phyloP scores from a whole-genome alignment of 78 protist genomes.

The Cavenderia fasciculata region DNA sequence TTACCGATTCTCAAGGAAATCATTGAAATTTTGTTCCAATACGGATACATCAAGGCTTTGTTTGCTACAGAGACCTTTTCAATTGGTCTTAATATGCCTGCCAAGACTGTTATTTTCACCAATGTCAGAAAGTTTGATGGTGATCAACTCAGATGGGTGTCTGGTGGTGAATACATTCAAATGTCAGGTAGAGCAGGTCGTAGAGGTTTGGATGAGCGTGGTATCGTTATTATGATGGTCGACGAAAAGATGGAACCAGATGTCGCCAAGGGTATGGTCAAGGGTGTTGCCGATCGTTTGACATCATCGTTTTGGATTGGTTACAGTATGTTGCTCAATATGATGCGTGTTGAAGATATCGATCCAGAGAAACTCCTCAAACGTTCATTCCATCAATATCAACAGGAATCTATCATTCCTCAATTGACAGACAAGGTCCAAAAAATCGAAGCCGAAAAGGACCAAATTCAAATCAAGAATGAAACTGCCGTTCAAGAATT shows the following conservation, averaged over 20 bases:
- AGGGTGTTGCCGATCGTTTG: conserved; percentile 93
- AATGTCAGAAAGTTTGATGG: conserved; percentile 93
- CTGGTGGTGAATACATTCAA: conserved; percentile 97
- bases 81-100: conserved; percentile 99
- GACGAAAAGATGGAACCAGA: conserved; percentile 93
- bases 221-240: conserved; percentile 94
- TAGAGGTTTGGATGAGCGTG: conserved; percentile 95
- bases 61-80: conserved; percentile 99
- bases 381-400: conserved; percentile 93
- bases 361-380: conserved; percentile 87
- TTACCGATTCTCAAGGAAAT: conserved; percentile 96
- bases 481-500: conserved; percentile 62
- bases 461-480: conserved; percentile 18
- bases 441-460: conserved; percentile 45
- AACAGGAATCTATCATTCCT: conserved; percentile 81
- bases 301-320: conserved; percentile 92
- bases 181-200: conserved; percentile 99
- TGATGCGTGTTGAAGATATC: conserved; percentile 92
- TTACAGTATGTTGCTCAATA: conserved; percentile 95
- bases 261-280: conserved; percentile 85
- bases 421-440: conserved; percentile 41
- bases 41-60: conserved; percentile 94
- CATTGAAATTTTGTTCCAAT: conserved; percentile 95
- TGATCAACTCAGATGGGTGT: conserved; percentile 53
- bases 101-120: conserved; percentile 95